phyloP scores from a whole-genome alignment of 1,284 basidiomycete genomes.

The Coriolopsis trogii region DNA sequence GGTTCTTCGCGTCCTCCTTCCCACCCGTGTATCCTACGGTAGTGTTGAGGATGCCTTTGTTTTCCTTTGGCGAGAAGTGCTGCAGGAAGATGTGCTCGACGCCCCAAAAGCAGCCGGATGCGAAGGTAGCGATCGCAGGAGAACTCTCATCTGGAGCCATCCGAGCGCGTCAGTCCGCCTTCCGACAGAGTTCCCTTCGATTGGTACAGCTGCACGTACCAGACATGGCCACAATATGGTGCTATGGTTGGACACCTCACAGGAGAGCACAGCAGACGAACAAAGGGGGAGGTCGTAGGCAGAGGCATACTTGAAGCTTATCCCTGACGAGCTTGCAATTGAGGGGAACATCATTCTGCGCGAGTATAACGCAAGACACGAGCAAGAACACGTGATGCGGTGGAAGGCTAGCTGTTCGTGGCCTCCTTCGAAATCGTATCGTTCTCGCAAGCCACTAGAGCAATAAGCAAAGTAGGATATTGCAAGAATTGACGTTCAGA shows the following conservation, averaged over 20 bases:
- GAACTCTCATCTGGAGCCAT: constrained; percentile 20
- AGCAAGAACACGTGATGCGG: too few relatives aligned
- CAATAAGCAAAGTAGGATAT: too few relatives aligned
- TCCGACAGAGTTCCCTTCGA: too few relatives aligned
- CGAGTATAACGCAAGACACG: constrained; percentile 11
- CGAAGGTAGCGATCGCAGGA: constrained; percentile 74
- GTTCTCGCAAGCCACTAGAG: too few relatives aligned
- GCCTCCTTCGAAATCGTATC: too few relatives aligned
- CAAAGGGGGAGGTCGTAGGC: constrained; percentile 11
- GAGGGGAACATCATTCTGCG: constrained; percentile 15
- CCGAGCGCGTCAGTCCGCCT: not conserved
- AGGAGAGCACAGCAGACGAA: constrained; percentile 9
- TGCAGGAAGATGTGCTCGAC: constrained; percentile 87
- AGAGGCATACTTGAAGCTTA: constrained; percentile 22
- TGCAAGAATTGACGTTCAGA: too few relatives aligned
- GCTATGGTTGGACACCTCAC: constrained; percentile 17
- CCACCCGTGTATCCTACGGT: constrained; percentile 86
- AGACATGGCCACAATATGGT: constrained; percentile 19
- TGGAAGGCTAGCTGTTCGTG: not conserved
- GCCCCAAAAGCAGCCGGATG: constrained; percentile 78
- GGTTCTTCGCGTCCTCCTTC: constrained; percentile 52
- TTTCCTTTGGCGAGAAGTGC: constrained; percentile 69
- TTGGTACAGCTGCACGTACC: constrained; percentile 7
- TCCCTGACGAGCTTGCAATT: not conserved
- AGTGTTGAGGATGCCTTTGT: constrained; percentile 72